These are phyloP conservation scores for Chytriomyces confervae DNA, from an alignment of 192 early-diverging fungal genomes.

Conservation along the genomic window DNA sequence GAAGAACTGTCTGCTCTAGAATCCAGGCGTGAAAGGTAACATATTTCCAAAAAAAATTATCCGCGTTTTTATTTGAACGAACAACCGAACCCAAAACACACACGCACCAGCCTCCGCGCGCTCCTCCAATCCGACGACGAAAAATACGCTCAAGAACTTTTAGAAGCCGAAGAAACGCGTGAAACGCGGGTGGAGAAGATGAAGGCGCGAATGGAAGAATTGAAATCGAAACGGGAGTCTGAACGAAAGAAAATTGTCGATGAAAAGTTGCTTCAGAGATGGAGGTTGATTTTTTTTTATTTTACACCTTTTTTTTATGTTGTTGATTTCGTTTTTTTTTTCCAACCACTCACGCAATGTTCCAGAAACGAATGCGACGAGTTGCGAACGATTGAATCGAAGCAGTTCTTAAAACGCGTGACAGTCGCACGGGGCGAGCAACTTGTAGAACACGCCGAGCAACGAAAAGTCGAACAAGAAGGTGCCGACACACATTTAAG, in stretches of 20 bases:
- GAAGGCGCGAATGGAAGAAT: conserved; percentile 46
- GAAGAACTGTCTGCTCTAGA: conserved; percentile 39
- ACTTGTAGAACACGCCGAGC: conserved; percentile 46
- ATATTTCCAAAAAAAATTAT: background rate
- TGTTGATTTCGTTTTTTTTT: background rate
- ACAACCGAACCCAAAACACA: background rate
- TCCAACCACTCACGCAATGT: background rate
- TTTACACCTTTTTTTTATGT: background rate
- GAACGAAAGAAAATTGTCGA: conserved; percentile 57
- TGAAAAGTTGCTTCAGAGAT: conserved; percentile 55
- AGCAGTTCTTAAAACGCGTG: conserved; percentile 47
- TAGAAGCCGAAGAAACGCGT: conserved; percentile 40
- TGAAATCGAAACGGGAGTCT: conserved; percentile 50
- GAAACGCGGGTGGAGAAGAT: conserved; percentile 51
- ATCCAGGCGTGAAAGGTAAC: conserved; percentile 38
- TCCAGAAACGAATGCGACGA: conserved; percentile 59
- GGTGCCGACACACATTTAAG: conserved; percentile 7
- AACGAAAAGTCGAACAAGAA: conserved; percentile 31
- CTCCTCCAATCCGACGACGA: conserved; percentile 46
- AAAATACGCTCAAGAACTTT: conserved; percentile 39
- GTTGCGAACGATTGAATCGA: conserved; percentile 52
- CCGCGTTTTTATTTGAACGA: background rate
- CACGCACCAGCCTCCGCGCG: conserved; percentile 32
- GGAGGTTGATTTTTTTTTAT: conserved; percentile 46
- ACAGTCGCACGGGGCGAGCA: conserved; percentile 48